Evolutionary conservation across 2,329 filamentous ascomycete species (phyloP), one percentile per base, ranked within the genome.

Genomic region (Aspergillus intermedius): DNA sequence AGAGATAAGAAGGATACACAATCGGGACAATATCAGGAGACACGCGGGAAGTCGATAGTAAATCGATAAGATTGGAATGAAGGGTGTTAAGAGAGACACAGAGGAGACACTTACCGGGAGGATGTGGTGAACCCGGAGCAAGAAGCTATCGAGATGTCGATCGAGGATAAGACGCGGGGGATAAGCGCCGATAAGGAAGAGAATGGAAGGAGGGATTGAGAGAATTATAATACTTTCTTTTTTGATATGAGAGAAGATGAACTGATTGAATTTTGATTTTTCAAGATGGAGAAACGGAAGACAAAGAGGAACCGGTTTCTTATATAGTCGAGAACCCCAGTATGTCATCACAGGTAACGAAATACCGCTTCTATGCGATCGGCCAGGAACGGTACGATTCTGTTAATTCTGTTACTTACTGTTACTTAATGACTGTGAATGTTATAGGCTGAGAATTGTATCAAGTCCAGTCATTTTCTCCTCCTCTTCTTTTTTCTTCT

Each of bases 311-410:
- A 44, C 40, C 39, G 23, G 10, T 32, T 32, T 46, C 30, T 53
- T 49, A 49, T 49, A 49, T 50, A 50, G 22, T 45, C 45, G 15
- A 17, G 28, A 43, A 15, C 22, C 30, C 17, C 23, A 44, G 10
- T 7, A 23, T 48, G 45, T 42, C 21, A n/a, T 21, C 21, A 43
- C 22, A 21, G 12, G 22, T 9, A n/a, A 19, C 28, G 25, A 42
- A 44, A 46, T 50, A 40, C 58, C 57, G 55, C 55, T 49, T 48
- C 54, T 59, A 59, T 60, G 56, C 58, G 56, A 58, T 58, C 55
- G 54, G 58, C 55, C 56, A 60, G 56, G 53, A 46, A 58, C 56
- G 54, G 49, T 19, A 15, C 5, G 3, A 35, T 22, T 22, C 21
- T 22, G 21, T 19, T 19, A 19, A 19, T 19, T 19, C 17, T 19